A percentile compares a stretch with the other conserved stretches of the same genome.
Conservation (phyloP, 352 stramenopile species). For the Globisporangium cystogenes region DNA sequence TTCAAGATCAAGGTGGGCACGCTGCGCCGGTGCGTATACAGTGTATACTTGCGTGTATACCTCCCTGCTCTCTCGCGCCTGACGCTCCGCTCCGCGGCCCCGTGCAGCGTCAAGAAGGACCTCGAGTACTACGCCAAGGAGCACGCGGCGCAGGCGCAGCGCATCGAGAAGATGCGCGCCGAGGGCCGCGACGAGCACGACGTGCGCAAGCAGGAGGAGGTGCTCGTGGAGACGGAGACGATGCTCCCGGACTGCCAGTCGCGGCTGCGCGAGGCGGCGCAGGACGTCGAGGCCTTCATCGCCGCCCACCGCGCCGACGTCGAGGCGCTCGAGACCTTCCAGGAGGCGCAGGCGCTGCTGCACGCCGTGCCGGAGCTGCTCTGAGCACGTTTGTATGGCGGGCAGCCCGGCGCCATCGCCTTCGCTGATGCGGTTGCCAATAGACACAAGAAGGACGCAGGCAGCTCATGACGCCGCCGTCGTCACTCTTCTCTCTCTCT, state of each 20-base stretch:
- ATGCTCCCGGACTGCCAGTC: conserved; percentile 78
- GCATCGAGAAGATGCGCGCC: conserved; percentile 64
- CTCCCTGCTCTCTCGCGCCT: not conserved
- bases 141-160: conserved; percentile 39
- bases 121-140: conserved; percentile 80
- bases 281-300: conserved; percentile 51
- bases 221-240: conserved; percentile 73
- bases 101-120: conserved; percentile 79
- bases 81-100: not conserved
- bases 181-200: conserved; percentile 61
- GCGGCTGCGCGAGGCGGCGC: conserved; percentile 52
- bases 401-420: not conserved
- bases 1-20: conserved; percentile 86
- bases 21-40: conserved; percentile 37
- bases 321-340: conserved; percentile 23
- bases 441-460: too few relatives aligned
- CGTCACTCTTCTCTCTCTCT: not conserved
- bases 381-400: not conserved
- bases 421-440: not conserved
- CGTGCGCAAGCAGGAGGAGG: conserved; percentile 77
- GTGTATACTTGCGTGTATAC: not conserved
- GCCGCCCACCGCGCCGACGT: conserved; percentile 31
- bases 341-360: conserved; percentile 51
- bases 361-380: conserved; percentile 28
- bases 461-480: not conserved